Evolutionary conservation across 1,284 basidiomycete genomes (phyloP), one percentile per base, ranked within the genome.

Genomic region (Ustilago cynodontis): DNA sequence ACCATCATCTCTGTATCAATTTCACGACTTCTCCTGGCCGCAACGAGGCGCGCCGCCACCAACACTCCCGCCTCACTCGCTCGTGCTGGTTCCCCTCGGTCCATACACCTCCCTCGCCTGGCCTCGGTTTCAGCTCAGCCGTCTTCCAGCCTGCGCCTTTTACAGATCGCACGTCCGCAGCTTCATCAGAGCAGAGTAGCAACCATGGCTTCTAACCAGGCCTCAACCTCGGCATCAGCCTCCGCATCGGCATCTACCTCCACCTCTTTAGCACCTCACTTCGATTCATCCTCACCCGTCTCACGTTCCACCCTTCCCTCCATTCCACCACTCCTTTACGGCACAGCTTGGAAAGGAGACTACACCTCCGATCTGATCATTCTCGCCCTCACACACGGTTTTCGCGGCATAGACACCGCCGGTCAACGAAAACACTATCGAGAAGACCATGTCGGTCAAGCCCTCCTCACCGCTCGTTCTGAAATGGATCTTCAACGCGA

Each of bases 381-480:
- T 24, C 58, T 71, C n/a, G 83, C 83, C 3, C 67, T 84, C 20
- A 62, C 65, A 1, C 63, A 76, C 37, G 84, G 84, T 3, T 85
- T 85, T 58, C 75, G 80, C 8, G 84, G 80, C 20, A 73, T 85
- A 47, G 84, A 85, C 63, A 82, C 80, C 2, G 82, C 84, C 20
- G 84, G 62, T 3, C 84, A 85, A 57, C 78, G 75, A 29, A 84
- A 84, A 52, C 84, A 85, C 66, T 85, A 85, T 55, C 75, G 81
- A 29, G 82, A 85, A 58, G 83, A 83, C 43, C 71, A 81, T 20
- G 83, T 85, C 14, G 84, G 84, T 0, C 45, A 63, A 22, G 84
- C 82, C 7, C 51, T 85, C n/a, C 16, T 26, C 37, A 65, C 41
- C 3, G 80, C 78, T 1, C 56, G 59, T 3, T 22, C 53, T 18